phyloP scores from a whole-genome alignment of 345 rosid species.

The Litchi chinensis region DNA sequence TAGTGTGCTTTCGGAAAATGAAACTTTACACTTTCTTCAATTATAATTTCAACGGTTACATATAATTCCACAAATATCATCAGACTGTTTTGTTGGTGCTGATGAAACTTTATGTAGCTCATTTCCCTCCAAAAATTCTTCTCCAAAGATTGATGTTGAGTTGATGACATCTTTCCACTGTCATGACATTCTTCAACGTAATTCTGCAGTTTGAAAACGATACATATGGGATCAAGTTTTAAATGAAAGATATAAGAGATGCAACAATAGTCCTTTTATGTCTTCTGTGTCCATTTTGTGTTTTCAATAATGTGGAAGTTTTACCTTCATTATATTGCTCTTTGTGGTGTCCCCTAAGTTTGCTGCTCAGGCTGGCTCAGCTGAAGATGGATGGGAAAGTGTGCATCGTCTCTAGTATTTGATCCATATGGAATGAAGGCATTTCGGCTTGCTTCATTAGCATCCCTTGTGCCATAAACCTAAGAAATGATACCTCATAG shows the following conservation, averaged over 20 bases:
- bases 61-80: slow-evolving; percentile 4
- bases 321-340: slow-evolving; percentile 31
- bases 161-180: slow-evolving; percentile 2
- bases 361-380: slow-evolving; percentile 52
- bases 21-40: slow-evolving; percentile 16
- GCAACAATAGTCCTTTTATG: background rate
- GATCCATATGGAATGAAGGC: slow-evolving; percentile 30
- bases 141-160: background rate
- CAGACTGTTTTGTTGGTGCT: slow-evolving; percentile 2
- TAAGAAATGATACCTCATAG: slow-evolving; percentile 28
- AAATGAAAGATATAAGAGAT: background rate
- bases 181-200: slow-evolving; percentile 12
- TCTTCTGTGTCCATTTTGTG: background rate
- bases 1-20: background rate
- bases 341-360: slow-evolving; percentile 32
- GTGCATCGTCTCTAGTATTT: slow-evolving; percentile 31
- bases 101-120: slow-evolving; percentile 10
- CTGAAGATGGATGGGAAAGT: slow-evolving; percentile 48
- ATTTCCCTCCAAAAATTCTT: slow-evolving; percentile 1
- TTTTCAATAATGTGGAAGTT: background rate
- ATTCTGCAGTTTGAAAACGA: slow-evolving; percentile 17
- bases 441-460: slow-evolving; percentile 33
- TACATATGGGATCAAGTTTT: background rate
- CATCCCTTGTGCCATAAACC: slow-evolving; percentile 45
- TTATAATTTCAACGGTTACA: background rate